phyloP scores from a whole-genome alignment of 306 rosid species.

The Astragalus membranaceus region DNA sequence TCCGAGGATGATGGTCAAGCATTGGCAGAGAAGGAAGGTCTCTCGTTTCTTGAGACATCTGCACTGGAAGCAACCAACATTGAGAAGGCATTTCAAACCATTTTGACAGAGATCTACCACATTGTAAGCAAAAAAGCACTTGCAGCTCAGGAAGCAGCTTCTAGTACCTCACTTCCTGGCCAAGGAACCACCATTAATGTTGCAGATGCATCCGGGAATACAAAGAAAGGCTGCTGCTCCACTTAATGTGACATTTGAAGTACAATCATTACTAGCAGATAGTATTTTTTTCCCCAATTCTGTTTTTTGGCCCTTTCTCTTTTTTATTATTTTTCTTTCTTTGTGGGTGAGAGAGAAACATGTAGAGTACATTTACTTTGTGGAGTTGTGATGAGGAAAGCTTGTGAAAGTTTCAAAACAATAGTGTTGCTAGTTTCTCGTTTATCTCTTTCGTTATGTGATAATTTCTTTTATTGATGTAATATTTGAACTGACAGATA shows the following conservation, averaged over 20 bases:
- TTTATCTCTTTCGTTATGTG: constrained; percentile 30
- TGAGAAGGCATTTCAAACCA: constrained; percentile 96
- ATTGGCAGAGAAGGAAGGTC: constrained; percentile 95
- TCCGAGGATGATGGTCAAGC: constrained; percentile 81
- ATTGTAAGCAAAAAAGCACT: constrained; percentile 96
- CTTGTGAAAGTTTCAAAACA: constrained; percentile 42
- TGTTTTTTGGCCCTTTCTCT: constrained; percentile 17
- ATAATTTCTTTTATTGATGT: constrained; percentile 33
- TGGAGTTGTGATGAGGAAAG: constrained; percentile 48
- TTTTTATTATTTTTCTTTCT: constrained; percentile 9
- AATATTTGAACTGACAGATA: constrained; percentile 30
- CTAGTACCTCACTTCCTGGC: constrained; percentile 53
- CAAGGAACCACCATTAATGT: constrained; percentile 97
- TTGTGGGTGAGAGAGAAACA: constrained; percentile 55
- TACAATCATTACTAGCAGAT: constrained; percentile 32
- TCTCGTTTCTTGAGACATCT: constrained; percentile 96
- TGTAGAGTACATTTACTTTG: constrained; percentile 62
- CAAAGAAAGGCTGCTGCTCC: constrained; percentile 74
- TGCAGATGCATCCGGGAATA: constrained; percentile 49
- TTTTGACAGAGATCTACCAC: constrained; percentile 87
- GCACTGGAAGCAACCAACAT: constrained; percentile 89
- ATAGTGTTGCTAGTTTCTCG: constrained; percentile 37
- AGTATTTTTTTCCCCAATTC: constrained; percentile 21
- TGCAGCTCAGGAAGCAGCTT: constrained; percentile 91
- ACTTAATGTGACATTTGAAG: constrained; percentile 36